Base-by-base conservation (phyloP, 2,329 filamentous ascomycete genomes). In the Arthrobotrys sphaeroides region DNA sequence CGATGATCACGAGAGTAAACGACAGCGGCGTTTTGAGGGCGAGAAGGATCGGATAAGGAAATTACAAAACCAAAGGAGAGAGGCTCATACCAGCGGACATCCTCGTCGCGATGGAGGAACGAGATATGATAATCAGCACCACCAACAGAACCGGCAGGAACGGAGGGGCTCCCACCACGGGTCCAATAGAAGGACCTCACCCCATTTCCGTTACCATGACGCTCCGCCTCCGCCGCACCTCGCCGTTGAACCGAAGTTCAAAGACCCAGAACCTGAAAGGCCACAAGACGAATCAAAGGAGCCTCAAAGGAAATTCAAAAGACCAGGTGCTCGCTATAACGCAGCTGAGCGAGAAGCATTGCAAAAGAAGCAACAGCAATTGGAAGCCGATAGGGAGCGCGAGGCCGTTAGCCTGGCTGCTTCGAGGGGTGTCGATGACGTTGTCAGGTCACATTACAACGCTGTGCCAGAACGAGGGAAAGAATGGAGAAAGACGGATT, bases 371-470 rank as follows among this genome's bases (percentile, higher is more conserved):
- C 73, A 77, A 31, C 59, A 77, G 26, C 33, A 57, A 24, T 38
- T 43, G 13, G 73, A 72, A 24, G 61, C 59, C 5, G 73, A 77
- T 7, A 70, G 67, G 36, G 73, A 77, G 38, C 61, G 65, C 7
- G 67, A 77, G 49, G 73, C 73, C 18, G 60, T 51, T 24, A 47
- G 2, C 22, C n/a, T 62, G 6, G 73, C 73, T 7, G 66, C 67
- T 16, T 77, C 79, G 16, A 84, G 89, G 57, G 90, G 89, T 45
- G 89, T 92, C 43, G 89, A 94, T 79, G 93, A 98, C 80, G 90
- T 96, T 5, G 95, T 98, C 55, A 89, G 90, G 59, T 90, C 96
- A 78, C 94, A 97, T 83, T 99, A 99, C 86, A 99, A 99, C 83
- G 90, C 91, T 38, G 94, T 98, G 0, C 94, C 94, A 0, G 91